A percentile compares a stretch with the other conserved stretches of the same genome.
Conservation (phyloP, 768 basidiomycete genomes). For the Boletus fagicola region DNA sequence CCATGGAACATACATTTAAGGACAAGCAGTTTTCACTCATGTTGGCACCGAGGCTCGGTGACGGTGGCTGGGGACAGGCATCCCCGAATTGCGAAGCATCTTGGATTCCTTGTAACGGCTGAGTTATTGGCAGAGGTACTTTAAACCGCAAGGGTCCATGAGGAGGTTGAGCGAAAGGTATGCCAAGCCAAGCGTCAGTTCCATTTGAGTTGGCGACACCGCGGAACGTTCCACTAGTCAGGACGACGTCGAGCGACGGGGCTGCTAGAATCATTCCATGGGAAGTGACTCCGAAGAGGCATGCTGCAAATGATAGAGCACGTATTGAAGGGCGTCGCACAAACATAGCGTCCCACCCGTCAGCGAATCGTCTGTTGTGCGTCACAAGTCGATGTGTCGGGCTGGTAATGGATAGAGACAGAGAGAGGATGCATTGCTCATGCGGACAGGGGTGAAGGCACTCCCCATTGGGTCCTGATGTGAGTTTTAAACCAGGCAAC, state of each 20-base stretch:
- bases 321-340: background rate
- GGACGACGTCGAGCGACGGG: constrained; percentile 33
- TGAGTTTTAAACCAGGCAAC: too few relatives aligned
- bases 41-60: constrained; percentile 38
- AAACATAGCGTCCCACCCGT: background rate
- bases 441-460: too few relatives aligned
- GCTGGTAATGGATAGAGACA: too few relatives aligned
- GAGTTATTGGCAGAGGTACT: constrained; percentile 45
- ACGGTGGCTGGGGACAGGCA: constrained; percentile 52
- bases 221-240: constrained; percentile 46
- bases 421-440: too few relatives aligned
- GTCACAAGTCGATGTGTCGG: too few relatives aligned
- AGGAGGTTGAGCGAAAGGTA: constrained; percentile 60
- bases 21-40: constrained; percentile 54
- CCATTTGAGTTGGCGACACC: constrained; percentile 43
- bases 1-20: constrained; percentile 40
- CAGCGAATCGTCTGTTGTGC: background rate
- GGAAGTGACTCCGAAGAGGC: background rate
- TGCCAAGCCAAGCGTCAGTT: constrained; percentile 57
- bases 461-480: too few relatives aligned
- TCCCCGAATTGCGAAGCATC: constrained; percentile 51
- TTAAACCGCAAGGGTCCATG: constrained; percentile 56
- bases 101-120: constrained; percentile 30
- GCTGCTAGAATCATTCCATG: background rate
- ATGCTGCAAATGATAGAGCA: background rate